Conservation (phyloP, 306 rosid species). For the Ochetophila trinervis region DNA sequence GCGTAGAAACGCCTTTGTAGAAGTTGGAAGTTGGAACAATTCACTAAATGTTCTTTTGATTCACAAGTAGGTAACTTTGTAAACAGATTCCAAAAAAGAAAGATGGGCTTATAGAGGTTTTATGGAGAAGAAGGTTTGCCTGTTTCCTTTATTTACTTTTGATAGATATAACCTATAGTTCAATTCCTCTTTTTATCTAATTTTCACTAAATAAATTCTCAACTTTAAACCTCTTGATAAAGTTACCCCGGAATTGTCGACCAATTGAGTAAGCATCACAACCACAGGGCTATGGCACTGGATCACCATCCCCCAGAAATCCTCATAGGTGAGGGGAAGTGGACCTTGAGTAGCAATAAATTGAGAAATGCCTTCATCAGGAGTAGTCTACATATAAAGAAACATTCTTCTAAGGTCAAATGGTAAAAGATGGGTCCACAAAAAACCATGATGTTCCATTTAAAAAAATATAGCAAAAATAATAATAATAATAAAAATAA, state of each 20-base stretch:
- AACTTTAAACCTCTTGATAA: not conserved
- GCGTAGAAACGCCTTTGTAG: too few relatives aligned
- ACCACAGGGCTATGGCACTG: slow-evolving; percentile 78
- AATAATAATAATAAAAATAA: too few relatives aligned
- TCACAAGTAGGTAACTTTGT: too few relatives aligned
- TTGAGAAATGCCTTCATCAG: slow-evolving; percentile 51
- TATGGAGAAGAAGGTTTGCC: too few relatives aligned
- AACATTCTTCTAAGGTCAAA: slow-evolving; percentile 22
- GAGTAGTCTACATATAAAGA: slow-evolving; percentile 48
- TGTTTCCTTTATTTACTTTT: not conserved
- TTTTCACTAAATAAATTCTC: too few relatives aligned
- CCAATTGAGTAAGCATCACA: slow-evolving; percentile 86
- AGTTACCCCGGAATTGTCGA: slow-evolving; percentile 44
- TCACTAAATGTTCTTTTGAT: too few relatives aligned
- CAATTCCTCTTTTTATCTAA: too few relatives aligned
- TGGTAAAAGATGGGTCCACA: not conserved
- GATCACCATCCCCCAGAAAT: slow-evolving; percentile 94
- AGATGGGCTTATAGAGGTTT: too few relatives aligned
- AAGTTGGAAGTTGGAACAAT: too few relatives aligned
- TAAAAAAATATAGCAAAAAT: too few relatives aligned
- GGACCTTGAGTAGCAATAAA: slow-evolving; percentile 99
- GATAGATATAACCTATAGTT: not conserved
- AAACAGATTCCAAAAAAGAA: too few relatives aligned
- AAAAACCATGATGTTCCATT: not conserved
- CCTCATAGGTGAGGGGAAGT: slow-evolving; percentile 79